Base-by-base conservation (phyloP, 129 eudicot genomes). In the Pittosporum tobira region DNA sequence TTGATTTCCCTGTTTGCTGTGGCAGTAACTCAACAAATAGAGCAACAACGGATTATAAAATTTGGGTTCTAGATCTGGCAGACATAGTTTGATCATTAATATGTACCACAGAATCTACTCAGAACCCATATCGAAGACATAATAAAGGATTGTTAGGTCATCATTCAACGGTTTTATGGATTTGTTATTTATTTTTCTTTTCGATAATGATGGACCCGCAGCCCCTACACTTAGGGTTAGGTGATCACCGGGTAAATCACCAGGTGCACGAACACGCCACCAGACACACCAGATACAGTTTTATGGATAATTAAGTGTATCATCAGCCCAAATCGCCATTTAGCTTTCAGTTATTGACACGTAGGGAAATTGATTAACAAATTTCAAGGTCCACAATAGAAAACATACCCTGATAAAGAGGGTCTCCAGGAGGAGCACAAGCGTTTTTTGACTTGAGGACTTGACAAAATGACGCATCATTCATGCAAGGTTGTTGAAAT, bases 401-500 rank as follows among this genome's bases (percentile, higher is more conserved):
- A 5, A 50, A 5, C 62, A 59, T 62, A 81, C 88, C 81, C 61
- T 70, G 48, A 63, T 68, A 30, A 5, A 20, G 18, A 30, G 72
- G 44, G 31, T 62, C 62, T 61, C 56, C 68, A 45, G 46, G 45
- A 59, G 37, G 46, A 49, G 55, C 66, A 63, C 14, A 45, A 12
- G 64, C 59, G 40, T 66, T 46, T 48, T 70, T 62, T 42, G 69
- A 36, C 53, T 57, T 63, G 21, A 54, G 40, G 49, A 68, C 64
- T 69, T 77, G 84, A 66, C 76, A 62, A 46, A 61, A 63, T n/a
- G 74, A 65, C 48, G 67, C 75, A 27, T 69, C 71, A 51, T 63
- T 79, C 64, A 63, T 42, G 61, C 61, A 78, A 64, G 82, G 68
- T 59, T 73, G 88, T 25, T 81, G 84, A 64, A 72, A 80, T 61